A percentile compares a stretch with the other conserved stretches of the same genome.
Evolutionary conservation across 352 stramenopile species (phyloP).

Genomic region (Phytopythium vexans): DNA sequence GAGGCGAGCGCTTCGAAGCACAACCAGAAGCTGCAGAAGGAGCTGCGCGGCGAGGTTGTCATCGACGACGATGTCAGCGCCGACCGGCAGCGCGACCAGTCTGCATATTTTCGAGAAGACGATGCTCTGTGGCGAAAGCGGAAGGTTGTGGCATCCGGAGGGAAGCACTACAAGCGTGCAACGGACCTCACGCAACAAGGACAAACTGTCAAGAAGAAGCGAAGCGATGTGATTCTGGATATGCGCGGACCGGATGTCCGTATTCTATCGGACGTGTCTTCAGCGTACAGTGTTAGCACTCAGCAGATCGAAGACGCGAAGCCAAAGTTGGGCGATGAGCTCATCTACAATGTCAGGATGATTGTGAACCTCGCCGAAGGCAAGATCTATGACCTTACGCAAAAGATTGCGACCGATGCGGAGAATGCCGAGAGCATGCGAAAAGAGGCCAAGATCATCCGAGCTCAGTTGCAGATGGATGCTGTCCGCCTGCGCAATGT

Average conservation of each 20-base stretch:
- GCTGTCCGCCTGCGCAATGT: conserved; percentile 45
- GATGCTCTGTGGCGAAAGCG: conserved; percentile 83
- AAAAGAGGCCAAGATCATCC: conserved; percentile 66
- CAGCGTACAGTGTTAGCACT: conserved; percentile 53
- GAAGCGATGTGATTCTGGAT: conserved; percentile 78
- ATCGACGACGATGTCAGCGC: conserved; percentile 39
- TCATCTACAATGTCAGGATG: conserved; percentile 90
- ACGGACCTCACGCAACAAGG: conserved; percentile 58
- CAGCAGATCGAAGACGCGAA: conserved; percentile 37
- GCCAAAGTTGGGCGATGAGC: conserved; percentile 86
- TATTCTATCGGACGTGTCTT: conserved; percentile 62
- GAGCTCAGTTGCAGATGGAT: conserved; percentile 55
- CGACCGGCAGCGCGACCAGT: conserved; percentile 14
- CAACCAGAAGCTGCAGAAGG: conserved; percentile 90
- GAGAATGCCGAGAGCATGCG: conserved; percentile 49
- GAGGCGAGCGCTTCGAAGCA: conserved; percentile 90
- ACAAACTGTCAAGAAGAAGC: conserved; percentile 35
- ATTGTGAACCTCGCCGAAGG: conserved; percentile 83
- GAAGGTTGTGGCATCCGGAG: conserved; percentile 32
- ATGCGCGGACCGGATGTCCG: conserved; percentile 86
- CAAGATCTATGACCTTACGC: conserved; percentile 70
- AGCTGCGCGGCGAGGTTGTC: conserved; percentile 80
- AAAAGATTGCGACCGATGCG: conserved; percentile 58
- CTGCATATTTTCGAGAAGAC: conserved; percentile 36
- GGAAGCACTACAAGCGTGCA: conserved; percentile 62